Conservation (phyloP, 257 asterid species). For the Schizonepeta tenuifolia region DNA sequence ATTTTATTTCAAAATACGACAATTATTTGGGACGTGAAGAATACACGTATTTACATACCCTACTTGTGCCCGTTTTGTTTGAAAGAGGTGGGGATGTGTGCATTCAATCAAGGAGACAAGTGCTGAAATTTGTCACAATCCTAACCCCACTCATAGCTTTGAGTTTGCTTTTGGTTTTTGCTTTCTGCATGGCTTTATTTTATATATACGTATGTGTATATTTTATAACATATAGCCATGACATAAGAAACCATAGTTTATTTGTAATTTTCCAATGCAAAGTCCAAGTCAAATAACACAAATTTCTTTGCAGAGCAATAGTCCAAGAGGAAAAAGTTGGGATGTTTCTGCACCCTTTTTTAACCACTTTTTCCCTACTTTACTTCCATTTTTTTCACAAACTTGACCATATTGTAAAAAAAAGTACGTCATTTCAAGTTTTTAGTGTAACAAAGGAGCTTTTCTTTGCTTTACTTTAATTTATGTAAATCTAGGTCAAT, state of each 20-base stretch:
- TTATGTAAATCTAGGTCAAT: constrained; percentile 20
- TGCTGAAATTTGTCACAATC: constrained; percentile 40
- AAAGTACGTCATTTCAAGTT: constrained; percentile 13
- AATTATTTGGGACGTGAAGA: too few relatives aligned
- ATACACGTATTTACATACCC: too few relatives aligned
- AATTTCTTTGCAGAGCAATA: constrained; percentile 30
- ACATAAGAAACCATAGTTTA: constrained; percentile 8
- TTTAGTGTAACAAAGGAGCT: constrained; percentile 19
- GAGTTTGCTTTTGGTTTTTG: constrained; percentile 28
- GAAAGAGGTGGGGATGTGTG: constrained; percentile 54
- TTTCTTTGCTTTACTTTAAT: constrained; percentile 5
- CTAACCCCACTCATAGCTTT: constrained; percentile 37
- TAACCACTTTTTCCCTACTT: constrained; percentile 27
- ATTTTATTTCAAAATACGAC: too few relatives aligned
- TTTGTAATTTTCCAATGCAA: constrained; percentile 39
- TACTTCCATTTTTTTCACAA: constrained; percentile 28
- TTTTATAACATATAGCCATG: neutral
- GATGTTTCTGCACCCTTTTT: constrained; percentile 33
- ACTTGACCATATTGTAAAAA: constrained; percentile 29
- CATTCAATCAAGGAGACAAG: constrained; percentile 60
- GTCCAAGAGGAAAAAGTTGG: constrained; percentile 37
- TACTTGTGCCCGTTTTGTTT: neutral
- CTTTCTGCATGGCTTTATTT: constrained; percentile 23
- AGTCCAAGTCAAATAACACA: constrained; percentile 37
- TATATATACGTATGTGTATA: neutral